A percentile compares a stretch with the other conserved stretches of the same genome.
phyloP scores from a whole-genome alignment of 2,329 filamentous ascomycete genomes.

The Biscogniauxia marginata region DNA sequence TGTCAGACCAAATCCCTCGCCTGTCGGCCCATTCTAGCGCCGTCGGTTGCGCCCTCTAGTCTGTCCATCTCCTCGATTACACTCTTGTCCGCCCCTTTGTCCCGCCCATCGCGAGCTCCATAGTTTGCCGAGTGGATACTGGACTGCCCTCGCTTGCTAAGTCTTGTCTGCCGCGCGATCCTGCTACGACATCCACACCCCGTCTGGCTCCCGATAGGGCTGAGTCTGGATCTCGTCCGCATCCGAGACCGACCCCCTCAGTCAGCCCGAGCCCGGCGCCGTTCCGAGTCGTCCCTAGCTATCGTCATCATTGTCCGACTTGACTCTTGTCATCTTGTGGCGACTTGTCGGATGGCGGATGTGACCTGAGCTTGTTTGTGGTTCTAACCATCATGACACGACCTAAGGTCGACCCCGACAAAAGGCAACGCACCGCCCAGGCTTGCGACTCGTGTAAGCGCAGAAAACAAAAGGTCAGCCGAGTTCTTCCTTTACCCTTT shows the following conservation, averaged over 20 bases:
- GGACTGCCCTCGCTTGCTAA: constrained; percentile 1
- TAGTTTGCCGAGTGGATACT: background rate
- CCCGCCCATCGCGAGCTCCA: constrained; percentile 4
- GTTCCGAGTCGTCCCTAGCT: constrained; percentile 25
- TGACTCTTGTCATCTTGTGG: constrained; percentile 25
- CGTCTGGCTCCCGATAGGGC: constrained; percentile 32
- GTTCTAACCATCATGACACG: constrained; percentile 43
- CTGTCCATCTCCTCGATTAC: background rate
- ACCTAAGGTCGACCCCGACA: constrained; percentile 55
- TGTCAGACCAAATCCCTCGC: constrained; percentile 10
- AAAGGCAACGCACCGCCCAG: constrained; percentile 61
- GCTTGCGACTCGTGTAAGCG: constrained; percentile 65
- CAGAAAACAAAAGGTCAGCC: constrained; percentile 64
- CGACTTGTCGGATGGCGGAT: constrained; percentile 34
- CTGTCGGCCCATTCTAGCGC: constrained; percentile 20
- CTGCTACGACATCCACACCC: constrained; percentile 18
- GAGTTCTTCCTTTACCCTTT: constrained; percentile 1
- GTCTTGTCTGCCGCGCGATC: constrained; percentile 19
- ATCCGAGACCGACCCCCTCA: constrained; percentile 32
- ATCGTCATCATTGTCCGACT: constrained; percentile 25
- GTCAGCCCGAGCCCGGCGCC: constrained; percentile 27
- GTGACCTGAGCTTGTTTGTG: constrained; percentile 28
- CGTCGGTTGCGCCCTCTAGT: constrained; percentile 1
- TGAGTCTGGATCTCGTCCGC: constrained; percentile 28
- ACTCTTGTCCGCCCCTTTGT: constrained; percentile 2